Evolutionary conservation across 2,329 filamentous ascomycete genomes (phyloP), one percentile per base, ranked within the genome.

Genomic region (Microsporum ferrugineum): DNA sequence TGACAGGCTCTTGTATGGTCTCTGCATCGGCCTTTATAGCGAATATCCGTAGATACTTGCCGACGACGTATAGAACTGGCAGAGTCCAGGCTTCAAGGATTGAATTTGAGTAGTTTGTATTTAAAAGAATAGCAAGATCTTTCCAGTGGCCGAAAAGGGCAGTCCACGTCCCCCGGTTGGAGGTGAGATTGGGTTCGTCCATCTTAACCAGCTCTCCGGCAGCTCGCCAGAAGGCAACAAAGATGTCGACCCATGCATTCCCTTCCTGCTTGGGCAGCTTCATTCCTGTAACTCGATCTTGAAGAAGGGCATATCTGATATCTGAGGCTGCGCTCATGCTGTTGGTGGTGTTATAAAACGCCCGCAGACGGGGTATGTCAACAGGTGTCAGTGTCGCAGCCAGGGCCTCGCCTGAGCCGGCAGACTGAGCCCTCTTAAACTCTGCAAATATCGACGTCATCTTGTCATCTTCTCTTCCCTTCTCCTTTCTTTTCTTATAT

Each of bases 41-140:
- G 74, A 96, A 95, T 49, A 88, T 78, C 63, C 94, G 82, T 62
- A 99, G 75, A 71, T 95, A 91, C 74, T 90, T 95, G 60, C 91
- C 91, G 29, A 87, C 86, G 59, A 88, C 82, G 70, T 97, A 97
- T 43, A 99, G 80, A 70, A 89, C 91, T 2, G 94, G 91, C 58
- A 99, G 85, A 0, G 91, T 94, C 92, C 94, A 99, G 36, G 90
- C 87, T 65, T 89, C 86, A 68, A 97, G 89, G 2, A 83, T 82
- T 60, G 81, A 79, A 65, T 82, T 87, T 39, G 85, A 87, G 71
- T 96, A 96, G 36, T 90, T 91, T 66, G 90, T 84, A 62, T 91
- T 86, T 43, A 97, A 78, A 56, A 80, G 79, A 64, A 87, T 88
- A 53, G 88, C 84, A 64, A 97, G 71, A 45, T 95, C 89, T 70